Evolutionary conservation across 1,284 basidiomycete species (phyloP).

Genomic region (Microstroma glucosiphilum): DNA sequence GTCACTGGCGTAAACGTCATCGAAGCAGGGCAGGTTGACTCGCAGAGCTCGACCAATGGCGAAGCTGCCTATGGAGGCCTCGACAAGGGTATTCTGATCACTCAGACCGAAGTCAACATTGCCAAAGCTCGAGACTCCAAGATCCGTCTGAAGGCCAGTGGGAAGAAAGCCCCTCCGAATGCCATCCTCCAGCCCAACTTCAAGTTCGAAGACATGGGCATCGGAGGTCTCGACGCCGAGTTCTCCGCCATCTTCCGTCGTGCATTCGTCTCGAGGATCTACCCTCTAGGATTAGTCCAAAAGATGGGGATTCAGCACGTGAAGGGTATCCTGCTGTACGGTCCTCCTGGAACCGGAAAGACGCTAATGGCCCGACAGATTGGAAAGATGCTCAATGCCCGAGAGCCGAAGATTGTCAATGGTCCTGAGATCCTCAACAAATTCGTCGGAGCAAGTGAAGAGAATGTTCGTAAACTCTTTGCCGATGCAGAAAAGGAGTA

Average conservation of each 20-base stretch:
- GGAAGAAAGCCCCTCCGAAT: conserved; percentile 83
- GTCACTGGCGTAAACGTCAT: conserved; percentile 66
- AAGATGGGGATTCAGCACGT: conserved; percentile 98
- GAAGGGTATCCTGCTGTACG: conserved; percentile 90
- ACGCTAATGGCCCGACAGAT: conserved; percentile 97
- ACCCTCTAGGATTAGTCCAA: conserved; percentile 91
- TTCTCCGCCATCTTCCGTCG: conserved; percentile 96
- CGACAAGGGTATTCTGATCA: conserved; percentile 69
- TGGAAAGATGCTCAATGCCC: conserved; percentile 96
- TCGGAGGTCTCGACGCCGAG: conserved; percentile 92
- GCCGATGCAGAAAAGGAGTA: conserved; percentile 98
- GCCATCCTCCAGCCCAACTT: conserved; percentile 97
- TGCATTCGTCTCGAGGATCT: conserved; percentile 95
- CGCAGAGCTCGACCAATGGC: conserved; percentile 31
- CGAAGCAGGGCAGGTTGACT: conserved; percentile 53
- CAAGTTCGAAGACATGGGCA: conserved; percentile 99
- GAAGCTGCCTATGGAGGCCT: conserved; percentile 13
- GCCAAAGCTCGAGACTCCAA: conserved; percentile 72
- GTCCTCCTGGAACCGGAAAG: conserved; percentile 97
- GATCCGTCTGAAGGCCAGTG: conserved; percentile 86
- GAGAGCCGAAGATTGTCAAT: conserved; percentile 97
- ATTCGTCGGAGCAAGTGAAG: conserved; percentile 95
- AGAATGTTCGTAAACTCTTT: conserved; percentile 96
- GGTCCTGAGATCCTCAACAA: conserved; percentile 97
- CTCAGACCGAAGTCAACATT: conserved; percentile 82